phyloP scores from a whole-genome alignment of 1,284 basidiomycete species.

The Schizophyllum amplum region DNA sequence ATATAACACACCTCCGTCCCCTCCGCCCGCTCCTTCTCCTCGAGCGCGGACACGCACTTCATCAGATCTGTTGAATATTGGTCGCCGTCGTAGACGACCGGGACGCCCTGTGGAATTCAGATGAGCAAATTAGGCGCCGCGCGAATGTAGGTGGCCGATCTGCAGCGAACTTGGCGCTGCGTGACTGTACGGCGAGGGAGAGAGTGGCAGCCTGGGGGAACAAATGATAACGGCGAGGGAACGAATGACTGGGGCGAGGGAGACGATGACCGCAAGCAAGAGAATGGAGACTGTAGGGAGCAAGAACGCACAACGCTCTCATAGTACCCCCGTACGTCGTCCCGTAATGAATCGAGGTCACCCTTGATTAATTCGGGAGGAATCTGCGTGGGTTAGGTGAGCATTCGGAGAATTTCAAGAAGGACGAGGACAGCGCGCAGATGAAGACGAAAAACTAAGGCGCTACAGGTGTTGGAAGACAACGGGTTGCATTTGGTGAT shows the following conservation, averaged over 20 bases:
- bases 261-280: too few relatives aligned
- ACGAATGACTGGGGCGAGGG: too few relatives aligned
- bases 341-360: slow-evolving; percentile 83
- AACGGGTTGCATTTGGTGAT: too few relatives aligned
- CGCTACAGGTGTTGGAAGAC: too few relatives aligned
- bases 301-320: slow-evolving; percentile 41
- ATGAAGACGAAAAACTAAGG: too few relatives aligned
- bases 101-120: slow-evolving; percentile 45
- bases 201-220: too few relatives aligned
- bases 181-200: too few relatives aligned
- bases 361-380: slow-evolving; percentile 87
- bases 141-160: not conserved
- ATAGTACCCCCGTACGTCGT: slow-evolving; percentile 72
- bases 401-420: too few relatives aligned
- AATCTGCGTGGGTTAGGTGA: not conserved
- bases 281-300: slow-evolving; percentile 1
- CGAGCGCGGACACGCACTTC: slow-evolving; percentile 75
- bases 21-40: slow-evolving; percentile 37
- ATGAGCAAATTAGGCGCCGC: slow-evolving; percentile 1
- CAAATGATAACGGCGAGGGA: too few relatives aligned
- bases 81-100: slow-evolving; percentile 58
- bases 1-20: slow-evolving; percentile 24
- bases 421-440: too few relatives aligned
- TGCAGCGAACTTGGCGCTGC: not conserved
- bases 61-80: slow-evolving; percentile 91